Conservation (phyloP, 345 rosid species). For the Ailanthus altissimus region DNA sequence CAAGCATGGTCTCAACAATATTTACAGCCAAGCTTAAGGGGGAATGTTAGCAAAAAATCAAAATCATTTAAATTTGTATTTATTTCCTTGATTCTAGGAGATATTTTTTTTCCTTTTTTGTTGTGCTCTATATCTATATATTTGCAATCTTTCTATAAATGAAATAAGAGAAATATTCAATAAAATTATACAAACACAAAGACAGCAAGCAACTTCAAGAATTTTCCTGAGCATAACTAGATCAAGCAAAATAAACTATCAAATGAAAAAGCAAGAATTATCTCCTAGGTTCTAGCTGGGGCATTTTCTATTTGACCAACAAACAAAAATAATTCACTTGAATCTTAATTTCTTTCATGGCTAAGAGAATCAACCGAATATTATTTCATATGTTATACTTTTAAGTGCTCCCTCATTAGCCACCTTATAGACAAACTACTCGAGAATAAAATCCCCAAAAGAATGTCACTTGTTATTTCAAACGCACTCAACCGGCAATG, state of each 20-base stretch:
- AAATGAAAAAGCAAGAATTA: neutral
- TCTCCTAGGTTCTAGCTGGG: neutral
- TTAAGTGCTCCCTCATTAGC: neutral
- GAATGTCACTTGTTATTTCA: neutral
- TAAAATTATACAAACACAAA: neutral
- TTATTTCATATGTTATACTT: neutral
- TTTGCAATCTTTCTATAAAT: too few species aligned
- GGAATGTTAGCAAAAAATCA: too few species aligned
- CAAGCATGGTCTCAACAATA: too few species aligned
- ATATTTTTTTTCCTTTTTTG: too few species aligned
- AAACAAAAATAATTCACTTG: neutral
- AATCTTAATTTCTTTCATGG: neutral
- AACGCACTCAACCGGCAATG: neutral
- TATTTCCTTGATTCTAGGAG: too few species aligned
- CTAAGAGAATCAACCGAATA: neutral
- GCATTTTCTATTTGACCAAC: neutral
- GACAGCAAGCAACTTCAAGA: neutral
- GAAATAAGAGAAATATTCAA: too few species aligned
- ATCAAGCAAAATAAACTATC: conserved; percentile 1
- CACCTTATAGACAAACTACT: neutral
- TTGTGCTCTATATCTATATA: too few species aligned
- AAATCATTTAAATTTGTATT: too few species aligned
- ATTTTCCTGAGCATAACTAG: neutral
- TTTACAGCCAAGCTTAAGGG: too few species aligned
- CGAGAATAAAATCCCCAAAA: neutral